These are phyloP conservation scores for Linum tenue DNA, from an alignment of 345 rosid species.

Conservation along the genomic window DNA sequence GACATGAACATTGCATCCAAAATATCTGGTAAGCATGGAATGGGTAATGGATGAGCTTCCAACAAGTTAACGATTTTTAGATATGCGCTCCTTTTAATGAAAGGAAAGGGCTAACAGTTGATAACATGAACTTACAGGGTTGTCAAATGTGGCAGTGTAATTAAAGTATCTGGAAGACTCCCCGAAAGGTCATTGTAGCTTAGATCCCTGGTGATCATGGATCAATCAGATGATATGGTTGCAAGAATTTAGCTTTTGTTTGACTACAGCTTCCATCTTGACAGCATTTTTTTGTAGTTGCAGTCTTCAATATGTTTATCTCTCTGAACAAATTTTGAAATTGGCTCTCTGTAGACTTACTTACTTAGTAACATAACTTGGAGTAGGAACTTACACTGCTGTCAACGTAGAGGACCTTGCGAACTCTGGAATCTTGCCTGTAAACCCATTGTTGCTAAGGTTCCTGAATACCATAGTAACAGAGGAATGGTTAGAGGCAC, in stretches of 20 bases:
- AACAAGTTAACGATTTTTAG: neutral
- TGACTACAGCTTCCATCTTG: neutral
- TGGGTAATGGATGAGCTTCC: constrained; percentile 1
- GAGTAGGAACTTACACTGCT: constrained; percentile 42
- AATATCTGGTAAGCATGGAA: constrained; percentile 29
- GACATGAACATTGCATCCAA: constrained; percentile 41
- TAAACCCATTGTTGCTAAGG: constrained; percentile 46
- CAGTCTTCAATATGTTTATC: neutral
- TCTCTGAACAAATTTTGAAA: neutral
- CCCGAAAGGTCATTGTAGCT: constrained; percentile 38
- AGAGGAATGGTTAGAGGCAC: neutral
- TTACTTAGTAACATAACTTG: neutral
- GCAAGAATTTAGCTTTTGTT: neutral
- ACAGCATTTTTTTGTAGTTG: neutral
- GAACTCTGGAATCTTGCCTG: constrained; percentile 33
- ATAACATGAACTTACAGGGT: constrained; percentile 29
- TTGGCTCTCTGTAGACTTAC: neutral
- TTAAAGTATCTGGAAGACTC: constrained; percentile 25
- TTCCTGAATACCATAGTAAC: constrained; percentile 27
- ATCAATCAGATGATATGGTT: constrained; percentile 1
- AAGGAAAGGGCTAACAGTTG: neutral
- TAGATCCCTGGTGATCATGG: constrained; percentile 39
- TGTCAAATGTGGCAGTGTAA: constrained; percentile 25
- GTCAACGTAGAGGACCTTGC: constrained; percentile 28
- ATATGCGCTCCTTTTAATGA: neutral